phyloP scores from a whole-genome alignment of 345 rosid genomes.

The Corchorus capsularis region DNA sequence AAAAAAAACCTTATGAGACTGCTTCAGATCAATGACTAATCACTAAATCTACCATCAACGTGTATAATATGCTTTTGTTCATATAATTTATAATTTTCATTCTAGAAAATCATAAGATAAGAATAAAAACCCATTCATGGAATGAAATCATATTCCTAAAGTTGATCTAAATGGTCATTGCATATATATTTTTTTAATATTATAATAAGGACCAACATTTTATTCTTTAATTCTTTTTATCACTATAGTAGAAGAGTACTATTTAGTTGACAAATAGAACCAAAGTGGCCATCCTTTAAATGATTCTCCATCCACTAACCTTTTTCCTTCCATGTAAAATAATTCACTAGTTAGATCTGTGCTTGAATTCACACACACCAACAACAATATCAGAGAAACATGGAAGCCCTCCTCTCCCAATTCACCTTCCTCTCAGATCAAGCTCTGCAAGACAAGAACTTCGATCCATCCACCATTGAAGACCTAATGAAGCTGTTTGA shows the following conservation, averaged over 20 bases:
- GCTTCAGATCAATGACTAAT: too few relatives aligned
- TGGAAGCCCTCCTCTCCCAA: constrained; percentile 81
- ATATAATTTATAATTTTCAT: too few relatives aligned
- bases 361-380: background rate
- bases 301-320: constrained; percentile 14
- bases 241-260: background rate
- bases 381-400: constrained; percentile 7
- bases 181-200: background rate
- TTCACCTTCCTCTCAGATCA: constrained; percentile 77
- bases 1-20: too few relatives aligned
- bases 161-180: too few relatives aligned
- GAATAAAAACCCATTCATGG: too few relatives aligned
- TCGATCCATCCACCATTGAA: constrained; percentile 72
- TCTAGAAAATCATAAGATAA: too few relatives aligned
- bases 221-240: background rate
- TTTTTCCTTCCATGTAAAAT: background rate
- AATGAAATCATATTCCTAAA: background rate
- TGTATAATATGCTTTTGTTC: too few relatives aligned
- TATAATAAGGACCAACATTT: background rate
- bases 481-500: constrained; percentile 83
- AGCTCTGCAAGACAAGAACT: constrained; percentile 65
- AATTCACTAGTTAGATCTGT: background rate
- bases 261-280: background rate
- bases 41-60: too few relatives aligned
- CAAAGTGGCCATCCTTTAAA: background rate